phyloP scores from a whole-genome alignment of 371 early-diverging fungal species.

The Zopfochytrium polystomum region DNA sequence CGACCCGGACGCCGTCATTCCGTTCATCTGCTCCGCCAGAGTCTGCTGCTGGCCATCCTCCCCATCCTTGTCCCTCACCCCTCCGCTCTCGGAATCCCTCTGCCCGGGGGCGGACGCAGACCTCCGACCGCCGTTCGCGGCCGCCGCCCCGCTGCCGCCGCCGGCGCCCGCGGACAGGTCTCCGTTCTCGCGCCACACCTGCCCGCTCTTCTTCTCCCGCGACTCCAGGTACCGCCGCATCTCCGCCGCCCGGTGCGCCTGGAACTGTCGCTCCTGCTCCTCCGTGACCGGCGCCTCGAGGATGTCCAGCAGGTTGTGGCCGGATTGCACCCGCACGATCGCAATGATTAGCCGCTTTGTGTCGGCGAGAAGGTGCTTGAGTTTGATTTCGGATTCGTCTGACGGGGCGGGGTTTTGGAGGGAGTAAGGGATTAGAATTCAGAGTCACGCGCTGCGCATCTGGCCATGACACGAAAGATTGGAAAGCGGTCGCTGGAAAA shows the following conservation, averaged over 20 bases:
- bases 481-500: not conserved
- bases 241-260: constrained; percentile 35
- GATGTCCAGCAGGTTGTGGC: constrained; percentile 75
- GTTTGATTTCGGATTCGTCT: constrained; percentile 14
- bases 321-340: constrained; percentile 80
- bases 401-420: not conserved
- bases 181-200: constrained; percentile 11
- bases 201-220: constrained; percentile 13
- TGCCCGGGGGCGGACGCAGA: not conserved
- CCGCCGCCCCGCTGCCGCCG: not conserved
- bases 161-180: not conserved
- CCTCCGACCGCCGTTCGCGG: not conserved
- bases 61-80: constrained; percentile 4
- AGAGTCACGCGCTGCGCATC: no score
- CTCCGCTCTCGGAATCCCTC: not conserved
- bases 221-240: constrained; percentile 3
- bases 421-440: no score
- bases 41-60: no score
- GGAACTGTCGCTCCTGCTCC: constrained; percentile 71
- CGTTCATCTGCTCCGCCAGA: no score
- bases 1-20: constrained; percentile 12
- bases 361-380: constrained; percentile 75
- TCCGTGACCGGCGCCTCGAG: constrained; percentile 67
- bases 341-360: constrained; percentile 84
- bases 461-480: not conserved